Conservation (phyloP, 2,329 filamentous ascomycete genomes). For the Xenoacremonium recifei region DNA sequence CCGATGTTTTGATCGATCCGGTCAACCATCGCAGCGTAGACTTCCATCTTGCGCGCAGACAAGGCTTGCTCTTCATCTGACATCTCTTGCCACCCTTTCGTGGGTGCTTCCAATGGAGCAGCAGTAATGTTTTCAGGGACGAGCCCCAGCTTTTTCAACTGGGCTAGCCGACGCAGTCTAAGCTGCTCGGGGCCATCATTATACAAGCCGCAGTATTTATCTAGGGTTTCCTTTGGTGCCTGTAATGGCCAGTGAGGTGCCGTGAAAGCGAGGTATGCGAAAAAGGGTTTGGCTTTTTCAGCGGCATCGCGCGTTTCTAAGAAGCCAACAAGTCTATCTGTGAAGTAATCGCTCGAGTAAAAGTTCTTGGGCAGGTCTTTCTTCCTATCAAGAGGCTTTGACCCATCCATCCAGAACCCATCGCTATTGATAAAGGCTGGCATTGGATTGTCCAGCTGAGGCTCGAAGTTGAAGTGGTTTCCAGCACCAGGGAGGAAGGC, state of each 20-base stretch:
- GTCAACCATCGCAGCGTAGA: neutral
- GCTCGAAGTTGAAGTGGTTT: no score
- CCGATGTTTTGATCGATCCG: neutral
- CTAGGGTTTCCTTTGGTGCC: neutral
- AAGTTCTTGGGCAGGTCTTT: no score
- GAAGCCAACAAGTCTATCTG: neutral
- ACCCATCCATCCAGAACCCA: no score
- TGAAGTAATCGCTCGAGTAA: neutral
- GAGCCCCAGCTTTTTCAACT: neutral
- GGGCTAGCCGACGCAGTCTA: neutral
- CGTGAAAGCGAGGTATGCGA: neutral
- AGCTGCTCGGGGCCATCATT: neutral
- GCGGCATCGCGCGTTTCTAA: neutral
- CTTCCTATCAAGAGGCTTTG: no score
- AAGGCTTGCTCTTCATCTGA: neutral
- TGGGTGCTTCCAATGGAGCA: neutral
- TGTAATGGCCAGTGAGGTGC: neutral
- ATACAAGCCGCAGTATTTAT: neutral
- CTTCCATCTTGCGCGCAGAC: neutral
- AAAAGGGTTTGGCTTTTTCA: neutral
- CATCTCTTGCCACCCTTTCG: neutral
- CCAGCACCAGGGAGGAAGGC: no score
- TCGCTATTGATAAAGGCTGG: no score
- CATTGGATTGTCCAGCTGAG: no score
- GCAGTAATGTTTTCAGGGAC: neutral